Evolutionary conservation across 768 basidiomycete species (phyloP).

Genomic region (Russula dissimulans): DNA sequence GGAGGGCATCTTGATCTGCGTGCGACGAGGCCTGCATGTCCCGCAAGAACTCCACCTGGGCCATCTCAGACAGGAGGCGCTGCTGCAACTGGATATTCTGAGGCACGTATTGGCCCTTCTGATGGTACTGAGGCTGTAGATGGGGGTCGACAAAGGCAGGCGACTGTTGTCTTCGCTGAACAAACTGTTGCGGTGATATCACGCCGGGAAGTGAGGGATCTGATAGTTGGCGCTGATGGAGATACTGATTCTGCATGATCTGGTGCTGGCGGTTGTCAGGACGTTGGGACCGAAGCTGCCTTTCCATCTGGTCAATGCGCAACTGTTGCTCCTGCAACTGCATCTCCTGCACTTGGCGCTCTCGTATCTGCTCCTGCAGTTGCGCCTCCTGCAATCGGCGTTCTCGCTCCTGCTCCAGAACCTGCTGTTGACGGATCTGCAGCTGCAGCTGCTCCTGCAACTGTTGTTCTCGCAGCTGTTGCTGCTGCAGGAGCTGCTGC

Average conservation of each 20-base stretch:
- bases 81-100: constrained; percentile 69
- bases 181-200: constrained; percentile 35
- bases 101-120: constrained; percentile 45
- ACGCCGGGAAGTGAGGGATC: constrained; percentile 40
- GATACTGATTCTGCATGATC: constrained; percentile 23
- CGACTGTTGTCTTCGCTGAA: constrained; percentile 39
- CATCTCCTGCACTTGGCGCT: constrained; percentile 28
- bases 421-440: constrained; percentile 25
- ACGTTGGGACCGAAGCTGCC: constrained; percentile 16
- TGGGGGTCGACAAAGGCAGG: constrained; percentile 22
- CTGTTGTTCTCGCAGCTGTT: constrained; percentile 51
- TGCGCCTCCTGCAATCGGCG: constrained; percentile 57
- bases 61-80: constrained; percentile 65
- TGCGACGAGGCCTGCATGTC: constrained; percentile 53
- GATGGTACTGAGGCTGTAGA: constrained; percentile 35
- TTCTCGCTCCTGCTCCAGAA: constrained; percentile 56
- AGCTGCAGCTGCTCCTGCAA: constrained; percentile 26
- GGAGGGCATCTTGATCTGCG: constrained; percentile 59
- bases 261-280: constrained; percentile 21
- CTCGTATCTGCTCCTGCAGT: constrained; percentile 43
- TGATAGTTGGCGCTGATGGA: constrained; percentile 37
- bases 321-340: constrained; percentile 23
- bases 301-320: constrained; percentile 18
- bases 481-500: constrained; percentile 51
- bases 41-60: constrained; percentile 57